Evolutionary conservation across 139 green algal genomes (phyloP), one percentile per base, ranked within the genome.

Genomic region (Chloropicon primus): DNA sequence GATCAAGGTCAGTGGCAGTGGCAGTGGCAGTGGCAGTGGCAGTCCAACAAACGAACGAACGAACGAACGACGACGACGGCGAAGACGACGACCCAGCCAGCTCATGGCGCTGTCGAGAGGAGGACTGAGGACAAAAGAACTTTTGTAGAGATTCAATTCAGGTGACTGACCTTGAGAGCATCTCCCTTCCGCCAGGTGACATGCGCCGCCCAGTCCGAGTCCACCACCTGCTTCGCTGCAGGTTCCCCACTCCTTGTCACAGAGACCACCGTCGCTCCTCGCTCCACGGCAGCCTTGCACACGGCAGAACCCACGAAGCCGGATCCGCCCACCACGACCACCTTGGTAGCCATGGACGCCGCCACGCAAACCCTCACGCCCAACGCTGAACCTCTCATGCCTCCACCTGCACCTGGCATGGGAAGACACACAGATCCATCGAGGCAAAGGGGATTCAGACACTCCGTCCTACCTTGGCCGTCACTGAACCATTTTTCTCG

Each of bases 321-420:
- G 28, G 86, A 90, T 29, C 92, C 93, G 23, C 93, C 93, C 85
- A 97, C 95, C 10, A 97, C 90, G 2, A 97, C 75, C 21, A 96
- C 74, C 74, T 80, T 80, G 62, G 41, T 17, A 5, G 41, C 41
- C 10, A 5, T 62, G 5, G 41, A 62, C 41, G 41, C 41, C 41
- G 41, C 41, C 10, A 17, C 41, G 41, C 10, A 62, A n/a, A n/a
- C n/a, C n/a, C n/a, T n/a, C n/a, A n/a, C n/a, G 41, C 41, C 5
- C 41, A 62, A 62, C 41, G 41, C 41, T 17, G 10, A 17, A n/a
- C 41, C 41, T 17, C n/a, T n/a, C n/a, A n/a, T n/a, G n/a, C n/a
- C n/a, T n/a, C n/a, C n/a, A n/a, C n/a, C n/a, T n/a, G n/a, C n/a
- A n/a, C n/a, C n/a, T n/a, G n/a, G n/a, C n/a, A n/a, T n/a, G n/a